Conservation (phyloP, 176 grass and related monocot genomes). For the Areca catechu region DNA sequence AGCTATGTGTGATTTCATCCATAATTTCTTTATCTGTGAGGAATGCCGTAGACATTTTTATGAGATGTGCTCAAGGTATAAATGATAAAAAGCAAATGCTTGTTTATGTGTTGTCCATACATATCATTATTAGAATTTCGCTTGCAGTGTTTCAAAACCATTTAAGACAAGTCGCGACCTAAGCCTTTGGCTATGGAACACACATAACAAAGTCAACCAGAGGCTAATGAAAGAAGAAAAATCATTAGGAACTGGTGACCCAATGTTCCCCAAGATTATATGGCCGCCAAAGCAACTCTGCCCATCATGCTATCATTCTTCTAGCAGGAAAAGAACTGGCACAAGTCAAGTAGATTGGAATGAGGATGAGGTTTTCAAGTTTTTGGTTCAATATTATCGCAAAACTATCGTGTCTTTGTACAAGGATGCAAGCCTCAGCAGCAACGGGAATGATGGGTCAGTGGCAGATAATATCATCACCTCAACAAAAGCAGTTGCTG, state of each 20-base stretch:
- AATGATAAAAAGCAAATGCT: not conserved
- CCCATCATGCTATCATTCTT: conserved; percentile 57
- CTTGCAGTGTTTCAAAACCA: conserved; percentile 60
- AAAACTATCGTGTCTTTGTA: conserved; percentile 56
- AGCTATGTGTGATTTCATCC: conserved; percentile 88
- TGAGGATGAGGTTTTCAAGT: conserved; percentile 77
- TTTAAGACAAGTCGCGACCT: conserved; percentile 73
- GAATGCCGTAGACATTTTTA: conserved; percentile 87
- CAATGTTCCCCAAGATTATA: conserved; percentile 68
- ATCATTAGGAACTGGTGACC: conserved; percentile 48
- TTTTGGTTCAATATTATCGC: conserved; percentile 80
- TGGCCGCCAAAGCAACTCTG: conserved; percentile 83
- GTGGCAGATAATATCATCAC: conserved; percentile 21
- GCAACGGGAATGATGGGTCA: conserved; percentile 26
- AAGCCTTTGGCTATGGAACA: conserved; percentile 75
- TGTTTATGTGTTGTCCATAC: not conserved
- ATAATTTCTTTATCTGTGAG: conserved; percentile 92
- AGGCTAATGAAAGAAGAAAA: conserved; percentile 94
- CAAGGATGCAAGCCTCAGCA: conserved; percentile 23
- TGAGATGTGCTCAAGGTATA: conserved; percentile 79
- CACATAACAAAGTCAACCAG: conserved; percentile 98
- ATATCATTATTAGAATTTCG: conserved; percentile 12
- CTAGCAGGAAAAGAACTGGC: conserved; percentile 23
- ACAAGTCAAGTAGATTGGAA: conserved; percentile 56
- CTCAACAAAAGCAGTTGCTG: conserved; percentile 41